Evolutionary conservation across 2,329 filamentous ascomycete species (phyloP).

Genomic region (Paracoccidioides lutzii): DNA sequence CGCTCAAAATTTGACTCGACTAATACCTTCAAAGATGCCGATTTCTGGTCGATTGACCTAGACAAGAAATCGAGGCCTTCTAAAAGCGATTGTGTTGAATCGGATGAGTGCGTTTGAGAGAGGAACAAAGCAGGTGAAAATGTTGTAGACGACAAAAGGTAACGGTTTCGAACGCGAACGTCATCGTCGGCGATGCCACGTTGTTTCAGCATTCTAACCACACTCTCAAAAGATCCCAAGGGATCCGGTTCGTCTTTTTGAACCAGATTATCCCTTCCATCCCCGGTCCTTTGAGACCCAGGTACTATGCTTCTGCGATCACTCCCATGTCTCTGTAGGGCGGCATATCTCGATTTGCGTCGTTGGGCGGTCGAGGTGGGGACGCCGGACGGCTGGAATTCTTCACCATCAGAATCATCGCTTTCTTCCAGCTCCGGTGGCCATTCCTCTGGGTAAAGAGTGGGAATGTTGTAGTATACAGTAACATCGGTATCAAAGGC

Average conservation of each 20-base stretch:
- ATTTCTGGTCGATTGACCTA: slow-evolving; percentile 92
- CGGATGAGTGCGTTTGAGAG: slow-evolving; percentile 77
- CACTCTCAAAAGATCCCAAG: slow-evolving; percentile 74
- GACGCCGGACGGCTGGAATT: slow-evolving; percentile 13
- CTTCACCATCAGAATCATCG: slow-evolving; percentile 48
- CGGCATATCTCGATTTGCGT: slow-evolving; percentile 68
- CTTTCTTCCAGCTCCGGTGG: slow-evolving; percentile 66
- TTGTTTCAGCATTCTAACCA: slow-evolving; percentile 65
- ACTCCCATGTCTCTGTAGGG: slow-evolving; percentile 63
- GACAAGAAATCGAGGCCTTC: slow-evolving; percentile 75
- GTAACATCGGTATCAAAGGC: slow-evolving; percentile 66
- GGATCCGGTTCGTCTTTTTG: slow-evolving; percentile 90
- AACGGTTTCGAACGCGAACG: slow-evolving; percentile 67
- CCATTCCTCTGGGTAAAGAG: slow-evolving; percentile 71
- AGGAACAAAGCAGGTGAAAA: slow-evolving; percentile 89
- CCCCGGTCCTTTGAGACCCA: slow-evolving; percentile 54
- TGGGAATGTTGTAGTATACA: slow-evolving; percentile 79
- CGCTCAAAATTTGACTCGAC: slow-evolving; percentile 98
- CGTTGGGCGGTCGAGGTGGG: slow-evolving; percentile 23
- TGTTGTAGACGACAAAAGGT: slow-evolving; percentile 86
- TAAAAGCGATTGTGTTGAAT: slow-evolving; percentile 68
- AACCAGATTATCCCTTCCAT: slow-evolving; percentile 62
- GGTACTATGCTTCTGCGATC: slow-evolving; percentile 53
- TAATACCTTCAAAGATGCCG: slow-evolving; percentile 85
- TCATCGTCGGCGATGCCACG: slow-evolving; percentile 73